These are phyloP conservation scores for Tripidium arundinaceum DNA, from an alignment of 202 grass and related monocot species.

Conservation along the genomic window DNA sequence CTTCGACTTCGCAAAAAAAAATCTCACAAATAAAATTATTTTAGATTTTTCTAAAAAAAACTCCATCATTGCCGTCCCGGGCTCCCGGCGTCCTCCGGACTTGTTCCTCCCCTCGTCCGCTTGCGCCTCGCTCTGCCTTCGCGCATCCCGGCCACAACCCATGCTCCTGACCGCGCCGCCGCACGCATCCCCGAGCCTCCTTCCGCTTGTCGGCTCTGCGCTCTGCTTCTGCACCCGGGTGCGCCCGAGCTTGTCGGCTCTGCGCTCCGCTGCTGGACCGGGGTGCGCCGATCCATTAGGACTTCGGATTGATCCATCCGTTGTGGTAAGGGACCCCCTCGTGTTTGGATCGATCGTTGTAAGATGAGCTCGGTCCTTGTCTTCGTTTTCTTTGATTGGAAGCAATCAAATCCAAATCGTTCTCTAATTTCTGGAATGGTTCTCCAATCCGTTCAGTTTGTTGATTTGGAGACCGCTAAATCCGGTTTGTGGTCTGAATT, in stretches of 20 bases:
- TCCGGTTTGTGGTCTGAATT: neutral
- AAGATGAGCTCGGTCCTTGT: neutral
- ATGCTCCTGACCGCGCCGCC: too few relatives aligned
- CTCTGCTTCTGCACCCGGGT: too few relatives aligned
- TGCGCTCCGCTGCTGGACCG: too few relatives aligned
- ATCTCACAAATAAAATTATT: neutral
- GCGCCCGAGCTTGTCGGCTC: too few relatives aligned
- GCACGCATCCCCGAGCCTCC: too few relatives aligned
- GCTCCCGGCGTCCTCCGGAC: neutral
- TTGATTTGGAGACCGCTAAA: neutral
- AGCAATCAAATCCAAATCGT: neutral
- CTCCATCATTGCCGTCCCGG: slow-evolving; percentile 1
- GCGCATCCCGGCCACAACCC: too few relatives aligned
- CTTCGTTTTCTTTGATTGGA: neutral
- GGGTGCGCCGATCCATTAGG: slow-evolving; percentile 8
- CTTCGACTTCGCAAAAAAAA: too few relatives aligned
- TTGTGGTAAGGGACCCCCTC: neutral
- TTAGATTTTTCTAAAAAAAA: too few relatives aligned
- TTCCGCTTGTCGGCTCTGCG: too few relatives aligned
- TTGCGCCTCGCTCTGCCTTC: neutral
- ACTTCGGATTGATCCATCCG: neutral
- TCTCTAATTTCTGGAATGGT: neutral
- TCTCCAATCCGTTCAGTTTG: neutral
- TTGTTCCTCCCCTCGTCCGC: neutral
- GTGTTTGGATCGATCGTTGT: neutral